Conservation (phyloP, 352 stramenopile genomes). For the Globisporangium takayamanum region DNA sequence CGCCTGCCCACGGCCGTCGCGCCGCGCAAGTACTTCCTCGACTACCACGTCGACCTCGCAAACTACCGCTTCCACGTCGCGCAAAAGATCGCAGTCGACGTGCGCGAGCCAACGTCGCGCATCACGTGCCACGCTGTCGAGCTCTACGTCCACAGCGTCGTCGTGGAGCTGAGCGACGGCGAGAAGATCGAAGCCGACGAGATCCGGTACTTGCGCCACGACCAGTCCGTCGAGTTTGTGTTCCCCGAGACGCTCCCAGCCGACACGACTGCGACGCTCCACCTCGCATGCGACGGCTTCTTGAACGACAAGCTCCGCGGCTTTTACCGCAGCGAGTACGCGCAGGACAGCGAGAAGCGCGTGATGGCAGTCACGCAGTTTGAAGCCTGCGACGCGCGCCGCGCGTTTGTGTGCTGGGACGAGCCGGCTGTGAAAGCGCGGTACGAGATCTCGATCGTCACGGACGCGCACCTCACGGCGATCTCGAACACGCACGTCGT, state of each 20-base stretch:
- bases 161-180: constrained; percentile 25
- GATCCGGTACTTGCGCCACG: constrained; percentile 39
- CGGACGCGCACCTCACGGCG: constrained; percentile 86
- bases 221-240: constrained; percentile 56
- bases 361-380: constrained; percentile 91
- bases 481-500: constrained; percentile 96
- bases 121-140: constrained; percentile 95
- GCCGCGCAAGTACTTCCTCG: constrained; percentile 45
- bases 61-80: constrained; percentile 74
- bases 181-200: constrained; percentile 32
- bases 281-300: constrained; percentile 55
- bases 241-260: constrained; percentile 35
- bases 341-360: constrained; percentile 85
- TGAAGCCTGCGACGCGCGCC: constrained; percentile 80
- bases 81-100: constrained; percentile 40
- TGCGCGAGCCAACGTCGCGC: constrained; percentile 48
- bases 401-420: constrained; percentile 97
- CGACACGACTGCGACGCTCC: constrained; percentile 29
- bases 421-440: constrained; percentile 95
- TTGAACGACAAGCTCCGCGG: constrained; percentile 92
- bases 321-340: constrained; percentile 95
- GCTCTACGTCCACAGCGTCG: constrained; percentile 80
- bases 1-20: constrained; percentile 50
- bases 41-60: constrained; percentile 73
- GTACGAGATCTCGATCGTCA: constrained; percentile 92